Evolutionary conservation across 108 stramenopile species (phyloP).

Genomic region (Nitzschia palea): DNA sequence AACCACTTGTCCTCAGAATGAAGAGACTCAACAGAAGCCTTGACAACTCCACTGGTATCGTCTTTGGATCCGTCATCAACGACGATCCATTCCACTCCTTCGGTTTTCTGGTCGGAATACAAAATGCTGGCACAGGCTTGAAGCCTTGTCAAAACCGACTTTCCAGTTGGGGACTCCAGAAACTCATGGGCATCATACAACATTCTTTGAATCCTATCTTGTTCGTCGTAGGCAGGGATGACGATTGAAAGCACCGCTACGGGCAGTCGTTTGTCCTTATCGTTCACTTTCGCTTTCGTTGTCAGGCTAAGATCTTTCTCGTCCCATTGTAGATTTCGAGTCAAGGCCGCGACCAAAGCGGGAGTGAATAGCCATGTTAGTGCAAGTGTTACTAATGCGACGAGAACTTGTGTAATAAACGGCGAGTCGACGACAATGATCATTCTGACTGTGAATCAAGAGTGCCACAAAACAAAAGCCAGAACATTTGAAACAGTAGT

Average conservation of each 20-base stretch:
- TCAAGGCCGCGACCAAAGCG: constrained; percentile 11
- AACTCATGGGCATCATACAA: constrained; percentile 71
- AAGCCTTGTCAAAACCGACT: constrained; percentile 6
- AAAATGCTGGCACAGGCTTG: neutral
- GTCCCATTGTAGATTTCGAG: constrained; percentile 19
- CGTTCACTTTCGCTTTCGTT: neutral
- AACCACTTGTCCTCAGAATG: constrained; percentile 6
- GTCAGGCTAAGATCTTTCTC: neutral
- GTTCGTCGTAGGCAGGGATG: constrained; percentile 96
- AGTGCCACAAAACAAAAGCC: too few relatives aligned
- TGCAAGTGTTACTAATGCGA: too few relatives aligned
- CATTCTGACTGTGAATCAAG: too few relatives aligned
- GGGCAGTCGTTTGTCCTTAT: constrained; percentile 8
- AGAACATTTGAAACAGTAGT: too few relatives aligned
- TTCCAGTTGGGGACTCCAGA: constrained; percentile 33
- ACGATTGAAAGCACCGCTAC: constrained; percentile 81
- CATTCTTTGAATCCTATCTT: constrained; percentile 86
- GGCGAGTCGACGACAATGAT: too few relatives aligned
- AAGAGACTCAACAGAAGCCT: neutral
- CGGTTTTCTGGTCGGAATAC: neutral
- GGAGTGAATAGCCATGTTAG: constrained; percentile 24
- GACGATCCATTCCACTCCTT: constrained; percentile 66
- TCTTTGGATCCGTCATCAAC: constrained; percentile 87
- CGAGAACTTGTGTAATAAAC: too few relatives aligned
- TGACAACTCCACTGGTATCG: constrained; percentile 50